Evolutionary conservation across 345 rosid species (phyloP), one percentile per base, ranked within the genome.

Genomic region (Salix viminalis): DNA sequence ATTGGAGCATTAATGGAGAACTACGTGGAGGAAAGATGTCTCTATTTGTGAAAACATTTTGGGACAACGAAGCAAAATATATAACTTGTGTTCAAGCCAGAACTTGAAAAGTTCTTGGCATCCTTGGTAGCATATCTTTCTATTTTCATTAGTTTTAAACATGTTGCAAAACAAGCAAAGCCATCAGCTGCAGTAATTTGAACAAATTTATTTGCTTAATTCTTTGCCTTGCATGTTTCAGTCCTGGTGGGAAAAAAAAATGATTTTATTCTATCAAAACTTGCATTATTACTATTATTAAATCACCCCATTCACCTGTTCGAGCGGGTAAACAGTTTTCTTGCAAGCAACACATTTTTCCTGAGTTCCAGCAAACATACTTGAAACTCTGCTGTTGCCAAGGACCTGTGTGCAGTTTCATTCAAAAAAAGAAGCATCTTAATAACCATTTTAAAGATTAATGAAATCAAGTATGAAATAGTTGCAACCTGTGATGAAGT

Each of bases 311-410:
- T 21, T 75, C 83, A 89, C 93, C 96, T 85, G 88, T 84, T 91
- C 96, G 56, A 90, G 70, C 0, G 93, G 96, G 75, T 91, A 91
- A 62, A 91, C 93, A 69, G 93, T 91, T 81, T 87, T 91, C 79
- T 85, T 90, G 86, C 93, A 91, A 66, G 92, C 87, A 46, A 88
- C 85, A 56, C 96, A 91, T 82, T 91, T 90, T 30, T 91, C 96
- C 76, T 90, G 96, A 72, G 93, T 91, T 74, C 96, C 96, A 24
- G 91, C 90, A 82, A 91, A 91, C 87, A 86, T 71, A 50, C 87
- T 87, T 15, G 89, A 87, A 82, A 91, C 86, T 82, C 71, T 90
- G 87, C 86, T 91, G 79, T 84, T 90, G 77, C 80, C 79, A 15
- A 71, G 79, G 61, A 83, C 87, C 88, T 87, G 87, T 56, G 61